Evolutionary conservation across 495 filamentous ascomycete species (phyloP), one percentile per base, ranked within the genome.

Genomic region (Talaromyces thailandensis): DNA sequence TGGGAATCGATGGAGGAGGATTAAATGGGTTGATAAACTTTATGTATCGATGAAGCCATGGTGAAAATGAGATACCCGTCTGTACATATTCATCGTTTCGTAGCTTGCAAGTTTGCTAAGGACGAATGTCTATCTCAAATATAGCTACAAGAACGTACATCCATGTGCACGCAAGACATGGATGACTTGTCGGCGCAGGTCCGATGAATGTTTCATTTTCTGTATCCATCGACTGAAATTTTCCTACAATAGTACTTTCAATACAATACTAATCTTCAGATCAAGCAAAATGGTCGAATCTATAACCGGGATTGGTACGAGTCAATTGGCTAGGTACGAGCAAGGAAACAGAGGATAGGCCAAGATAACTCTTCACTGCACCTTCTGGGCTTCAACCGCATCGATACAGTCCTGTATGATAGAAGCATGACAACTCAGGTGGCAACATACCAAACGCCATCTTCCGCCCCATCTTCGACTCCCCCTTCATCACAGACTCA

Each of bases 1-100:
- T 93, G 87, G 79, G 92, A 96, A 74, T 93, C 89, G 35, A 96
- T 96, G 93, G 91, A 96, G 64, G 93, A 96, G 74, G 86, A 90
- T 69, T 87, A 74, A 65, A 4, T 4, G 21, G 6, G 35, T 2
- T 8, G 1, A 40, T 40, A n/a, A 12, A 9, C 28, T 7, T 29
- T 18, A 61, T 61, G 40, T 31, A 31, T 43, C 57, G 21, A 25
- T 60, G 32, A 25, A 23, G 18, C 2, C 24, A 52, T 9, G 18
- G 24, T 26, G 14, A 21, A 16, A 58, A 32, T 26, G 23, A 60
- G 37, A 61, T 61, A 61, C 57, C 57, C 57, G 57, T 59, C 35
- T 28, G 18, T 31, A 35, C 31, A 35, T 35, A 35, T 35, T 35
- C 31, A 9, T 35, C 31, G 9, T 35, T 35, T 2, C 31, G 31